Evolutionary conservation across 139 green algal genomes (phyloP), one percentile per base, ranked within the genome.

Genomic region (Chlamydomonas eustigma): DNA sequence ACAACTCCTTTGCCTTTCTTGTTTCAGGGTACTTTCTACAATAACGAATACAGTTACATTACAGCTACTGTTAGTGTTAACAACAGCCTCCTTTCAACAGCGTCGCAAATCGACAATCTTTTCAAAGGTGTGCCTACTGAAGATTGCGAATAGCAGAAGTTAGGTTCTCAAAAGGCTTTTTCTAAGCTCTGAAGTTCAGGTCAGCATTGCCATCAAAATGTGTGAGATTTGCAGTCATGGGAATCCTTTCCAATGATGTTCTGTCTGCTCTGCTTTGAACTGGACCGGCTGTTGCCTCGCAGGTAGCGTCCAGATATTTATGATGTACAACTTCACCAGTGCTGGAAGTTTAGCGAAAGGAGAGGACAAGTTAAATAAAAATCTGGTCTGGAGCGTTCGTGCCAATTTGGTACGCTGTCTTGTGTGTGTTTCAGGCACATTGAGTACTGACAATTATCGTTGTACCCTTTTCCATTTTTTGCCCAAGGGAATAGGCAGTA

Each of bases 11-110:
- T 68, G 52, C 22, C 52, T 31, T 68, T n/a, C n/a, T n/a, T n/a
- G n/a, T n/a, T n/a, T 5, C 52, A 68, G 52, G 52, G 52, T 28
- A 68, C 52, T 4, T 68, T 68, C 52, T 68, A 68, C 52, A 68
- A 68, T 28, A 22, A 8, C 8, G 52, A 68, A 28, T 68, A 68
- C 52, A 68, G 52, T 28, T 68, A 33, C 52, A 68, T 68, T 28
- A 68, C 52, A 5, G 52, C 52, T 28, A 68, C 52, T 4, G 18
- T 68, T 28, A 68, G 52, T 31, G 22, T 68, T 28, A 68, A 68
- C 52, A 35, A 4, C 8, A 68, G 6, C 6, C 22, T 68, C 12
- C 52, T 68, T 4, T 37, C 4, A 25, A 28, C 32, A 37, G 18
- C 52, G 4, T 25, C 52, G 4, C 34, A 37, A 8, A 4, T 28